Evolutionary conservation across 306 rosid genomes (phyloP), one percentile per base, ranked within the genome.

Genomic region (Gastrolobium villosum): DNA sequence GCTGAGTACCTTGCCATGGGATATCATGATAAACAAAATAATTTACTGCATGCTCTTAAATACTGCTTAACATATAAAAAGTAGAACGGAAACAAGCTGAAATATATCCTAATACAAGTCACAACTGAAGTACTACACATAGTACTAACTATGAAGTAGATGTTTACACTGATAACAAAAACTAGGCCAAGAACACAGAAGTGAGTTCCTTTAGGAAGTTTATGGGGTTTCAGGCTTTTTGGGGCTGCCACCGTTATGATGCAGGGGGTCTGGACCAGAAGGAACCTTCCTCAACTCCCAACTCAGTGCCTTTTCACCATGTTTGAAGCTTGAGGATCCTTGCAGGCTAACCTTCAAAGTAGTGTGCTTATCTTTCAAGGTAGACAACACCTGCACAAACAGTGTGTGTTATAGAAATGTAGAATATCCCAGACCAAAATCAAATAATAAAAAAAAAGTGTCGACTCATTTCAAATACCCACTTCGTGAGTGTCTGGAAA

Each of bases 181-280:
- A 60, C 67, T 43, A 72, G 14, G 35, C 50, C 36, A 40, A 32
- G 76, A 10, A 26, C 65, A 71, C 37, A 13, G 45, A 48, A 73
- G 6, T 40, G 1, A 45, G 54, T 48, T 71, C 28, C 3, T 2
- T 50, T 3, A 3, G 30, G 4, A 9, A 53, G 56, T 69, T 84
- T 72, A 90, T 59, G 90, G 92, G 31, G 83, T 80, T 63, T 74
- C 71, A 72, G 92, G 92, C 80, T 76, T 90, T 39, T 80, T 63
- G 40, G 96, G 94, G 79, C 40, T 70, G 34, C 83, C 88, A 14
- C 87, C 89, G 34, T 91, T 80, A 34, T 87, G 96, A 72, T 91
- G 96, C 65, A 91, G 66, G 0, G 96, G 96, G 60, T 91, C 92
- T 59, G 96, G 96, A 52, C 96, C 94, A 0, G 90, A 81, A 10